Conservation (phyloP, 257 asterid species). For the Ajuga chamaepitys region DNA sequence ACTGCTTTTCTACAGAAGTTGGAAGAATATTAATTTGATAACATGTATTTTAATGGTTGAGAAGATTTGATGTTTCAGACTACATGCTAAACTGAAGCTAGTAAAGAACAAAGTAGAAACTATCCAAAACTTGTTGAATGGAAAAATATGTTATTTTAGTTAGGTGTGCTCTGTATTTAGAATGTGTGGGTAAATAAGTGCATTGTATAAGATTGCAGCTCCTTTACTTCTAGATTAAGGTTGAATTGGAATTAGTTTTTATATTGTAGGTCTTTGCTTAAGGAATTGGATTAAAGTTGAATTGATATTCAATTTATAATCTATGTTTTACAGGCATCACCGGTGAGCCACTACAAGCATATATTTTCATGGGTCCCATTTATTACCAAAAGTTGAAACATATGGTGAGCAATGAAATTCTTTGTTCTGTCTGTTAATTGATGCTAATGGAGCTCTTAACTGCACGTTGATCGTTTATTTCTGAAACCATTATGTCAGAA, state of each 20-base stretch:
- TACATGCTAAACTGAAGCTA: background rate
- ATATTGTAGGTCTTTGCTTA: background rate
- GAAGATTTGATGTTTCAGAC: background rate
- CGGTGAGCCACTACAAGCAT: constrained; percentile 91
- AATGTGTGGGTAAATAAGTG: too few species aligned
- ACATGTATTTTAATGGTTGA: background rate
- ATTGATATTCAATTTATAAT: background rate
- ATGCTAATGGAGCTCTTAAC: background rate
- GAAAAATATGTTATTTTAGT: background rate
- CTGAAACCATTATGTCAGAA: too few species aligned
- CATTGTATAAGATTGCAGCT: background rate
- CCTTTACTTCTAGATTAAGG: background rate
- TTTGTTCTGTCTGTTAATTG: background rate
- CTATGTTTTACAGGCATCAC: constrained; percentile 59
- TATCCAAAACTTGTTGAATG: background rate
- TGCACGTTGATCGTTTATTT: too few species aligned
- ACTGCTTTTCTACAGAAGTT: background rate
- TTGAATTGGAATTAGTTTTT: background rate
- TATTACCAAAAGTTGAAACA: constrained; percentile 97
- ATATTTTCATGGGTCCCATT: constrained; percentile 97
- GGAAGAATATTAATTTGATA: background rate
- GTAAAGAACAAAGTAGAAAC: background rate
- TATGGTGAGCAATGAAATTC: constrained; percentile 50
- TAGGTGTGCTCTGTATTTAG: too few species aligned
- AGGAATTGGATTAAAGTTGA: too few species aligned